Percentiles rank a stretch among this genome's conserved stretches.
phyloP scores from a whole-genome alignment of 768 basidiomycete species.

The Psilocybe subaeruginosa region DNA sequence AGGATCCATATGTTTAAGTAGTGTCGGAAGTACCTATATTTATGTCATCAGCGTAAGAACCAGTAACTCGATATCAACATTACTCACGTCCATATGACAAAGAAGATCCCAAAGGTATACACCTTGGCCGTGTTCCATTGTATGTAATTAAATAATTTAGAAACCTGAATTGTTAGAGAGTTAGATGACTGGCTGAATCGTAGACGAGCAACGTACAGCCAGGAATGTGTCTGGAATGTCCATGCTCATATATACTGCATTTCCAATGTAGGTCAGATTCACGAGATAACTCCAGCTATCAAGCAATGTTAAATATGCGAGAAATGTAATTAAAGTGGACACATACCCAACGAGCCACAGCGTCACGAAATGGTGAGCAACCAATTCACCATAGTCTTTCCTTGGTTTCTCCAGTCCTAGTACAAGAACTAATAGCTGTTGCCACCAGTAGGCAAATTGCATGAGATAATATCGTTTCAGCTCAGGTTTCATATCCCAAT shows the following conservation, averaged over 20 bases:
- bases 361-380: slow-evolving; percentile 91
- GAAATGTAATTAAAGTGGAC: slow-evolving; percentile 6
- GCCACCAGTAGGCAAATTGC: slow-evolving; percentile 93
- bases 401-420: slow-evolving; percentile 92
- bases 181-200: background rate
- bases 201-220: slow-evolving; percentile 54
- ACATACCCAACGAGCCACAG: slow-evolving; percentile 90
- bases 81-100: slow-evolving; percentile 81
- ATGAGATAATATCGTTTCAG: slow-evolving; percentile 94
- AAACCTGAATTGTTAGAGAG: slow-evolving; percentile 48
- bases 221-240: slow-evolving; percentile 91
- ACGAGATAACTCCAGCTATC: slow-evolving; percentile 81
- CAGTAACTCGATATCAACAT: background rate
- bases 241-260: slow-evolving; percentile 95
- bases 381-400: slow-evolving; percentile 86
- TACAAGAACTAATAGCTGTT: slow-evolving; percentile 86
- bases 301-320: slow-evolving; percentile 6
- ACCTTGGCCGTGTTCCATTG: slow-evolving; percentile 65
- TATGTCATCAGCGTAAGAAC: background rate
- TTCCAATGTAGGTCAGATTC: slow-evolving; percentile 87
- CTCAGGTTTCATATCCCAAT: slow-evolving; percentile 83
- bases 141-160: slow-evolving; percentile 90
- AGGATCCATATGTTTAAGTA: slow-evolving; percentile 87
- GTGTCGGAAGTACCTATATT: slow-evolving; percentile 86
- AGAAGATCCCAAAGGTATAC: slow-evolving; percentile 64